A percentile compares a stretch with the other conserved stretches of the same genome.
These are phyloP conservation scores for Scheffersomyces coipomensis DNA, from an alignment of 805 yeast genomes.

Conservation along the genomic window DNA sequence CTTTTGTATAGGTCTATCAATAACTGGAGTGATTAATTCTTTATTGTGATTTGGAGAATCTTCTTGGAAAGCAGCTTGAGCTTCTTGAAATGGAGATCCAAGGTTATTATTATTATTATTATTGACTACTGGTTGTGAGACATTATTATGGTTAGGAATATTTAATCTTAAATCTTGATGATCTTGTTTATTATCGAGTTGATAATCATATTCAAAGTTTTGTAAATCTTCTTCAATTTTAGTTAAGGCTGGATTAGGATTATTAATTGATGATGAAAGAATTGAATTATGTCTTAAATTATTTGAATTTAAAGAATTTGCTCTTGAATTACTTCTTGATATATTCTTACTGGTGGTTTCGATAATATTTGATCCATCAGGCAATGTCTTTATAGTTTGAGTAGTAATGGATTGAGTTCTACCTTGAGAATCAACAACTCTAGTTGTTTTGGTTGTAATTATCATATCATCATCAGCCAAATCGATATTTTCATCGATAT, in stretches of 20 bases:
- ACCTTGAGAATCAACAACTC: constrained; percentile 38
- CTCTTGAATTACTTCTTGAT: constrained; percentile 31
- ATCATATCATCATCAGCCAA: constrained; percentile 13
- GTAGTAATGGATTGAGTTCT: constrained; percentile 40
- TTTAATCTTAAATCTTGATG: constrained; percentile 3
- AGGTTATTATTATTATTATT: background rate
- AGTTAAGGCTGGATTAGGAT: constrained; percentile 21
- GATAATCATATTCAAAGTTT: constrained; percentile 42
- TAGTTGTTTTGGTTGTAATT: constrained; percentile 43
- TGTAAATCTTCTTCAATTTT: constrained; percentile 44
- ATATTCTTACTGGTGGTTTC: constrained; percentile 43
- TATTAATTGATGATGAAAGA: constrained; percentile 12
- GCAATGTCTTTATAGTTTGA: constrained; percentile 32
- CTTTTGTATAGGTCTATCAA: background rate
- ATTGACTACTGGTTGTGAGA: background rate
- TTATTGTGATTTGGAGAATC: background rate
- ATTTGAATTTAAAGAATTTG: constrained; percentile 22
- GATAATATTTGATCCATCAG: constrained; percentile 43
- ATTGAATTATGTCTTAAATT: constrained; percentile 21
- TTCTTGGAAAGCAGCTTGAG: background rate
- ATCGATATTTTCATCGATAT: constrained; percentile 17
- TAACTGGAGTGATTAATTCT: background rate
- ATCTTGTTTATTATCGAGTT: constrained; percentile 22
- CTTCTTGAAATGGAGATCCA: constrained; percentile 6
- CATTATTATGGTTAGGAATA: constrained; percentile 2